Evolutionary conservation across 2,329 filamentous ascomycete genomes (phyloP), one percentile per base, ranked within the genome.

Genomic region (Penicillium aurantiogriseum): DNA sequence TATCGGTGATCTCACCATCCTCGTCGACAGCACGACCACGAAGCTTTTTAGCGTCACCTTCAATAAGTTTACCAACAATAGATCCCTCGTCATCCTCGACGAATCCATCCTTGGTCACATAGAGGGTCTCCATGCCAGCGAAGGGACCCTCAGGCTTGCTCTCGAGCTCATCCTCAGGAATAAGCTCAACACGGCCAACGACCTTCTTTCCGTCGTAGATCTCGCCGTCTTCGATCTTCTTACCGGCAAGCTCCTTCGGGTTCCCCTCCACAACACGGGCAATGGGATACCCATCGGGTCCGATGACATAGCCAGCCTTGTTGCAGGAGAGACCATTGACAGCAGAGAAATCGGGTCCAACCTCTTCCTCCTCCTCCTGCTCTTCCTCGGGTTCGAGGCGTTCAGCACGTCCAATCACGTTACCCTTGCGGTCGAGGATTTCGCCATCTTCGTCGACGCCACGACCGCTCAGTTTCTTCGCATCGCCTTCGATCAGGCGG

Each of bases 1-100:
- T 87, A 78, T 94, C 91, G 55, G 89, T 80, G 33, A 95, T 86
- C 56, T 94, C 90, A 38, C 91, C 91, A 62, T 95, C 90, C 60
- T 91, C 87, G 56, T 94, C 91, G 19, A 94, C 90, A 9, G 80
- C 68, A 46, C 90, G 88, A 17, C 91, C 91, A 38, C 87, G 84
- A 1, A 95, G 82, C 51, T 81, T 79, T 81, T 91, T 91, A 36
- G 82, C 72, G 54, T 95, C 88, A 3, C 90, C 91, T 46, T 86
- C 84, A 4, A 83, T 79, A 39, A 93, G 81, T 42, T 87, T 81
- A 23, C 91, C 91, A 47, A 94, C 89, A 25, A 89, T 81, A 61
- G 89, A 85, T 36, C 88, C 90, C 81, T 96, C 81, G 82, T 88
- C 73, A 85, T 96, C 82, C 80, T 96, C 80, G 55, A 85, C 82